phyloP scores from a whole-genome alignment of 306 rosid genomes.

The Castanea sativa region DNA sequence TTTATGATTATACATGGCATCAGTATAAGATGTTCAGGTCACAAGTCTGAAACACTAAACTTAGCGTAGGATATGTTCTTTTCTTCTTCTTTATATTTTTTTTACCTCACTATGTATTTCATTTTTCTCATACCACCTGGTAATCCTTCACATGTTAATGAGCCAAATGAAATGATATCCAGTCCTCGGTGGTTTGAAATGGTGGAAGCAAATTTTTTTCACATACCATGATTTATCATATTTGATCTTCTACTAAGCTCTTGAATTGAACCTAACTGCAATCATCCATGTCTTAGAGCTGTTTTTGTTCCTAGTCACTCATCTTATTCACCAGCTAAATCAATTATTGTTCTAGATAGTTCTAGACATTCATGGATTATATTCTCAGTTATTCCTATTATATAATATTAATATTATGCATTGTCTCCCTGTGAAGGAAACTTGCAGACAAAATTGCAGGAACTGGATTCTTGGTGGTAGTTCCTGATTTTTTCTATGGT shows the following conservation, averaged over 20 bases:
- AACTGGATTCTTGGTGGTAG: slow-evolving; percentile 52
- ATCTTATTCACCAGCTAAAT: too few relatives aligned
- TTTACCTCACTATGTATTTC: neutral
- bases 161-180: neutral
- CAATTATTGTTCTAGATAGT: too few relatives aligned
- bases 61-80: neutral
- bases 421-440: too few relatives aligned
- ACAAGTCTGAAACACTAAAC: neutral
- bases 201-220: neutral
- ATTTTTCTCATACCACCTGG: neutral
- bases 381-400: too few relatives aligned
- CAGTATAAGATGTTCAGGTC: neutral
- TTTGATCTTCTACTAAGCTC: neutral
- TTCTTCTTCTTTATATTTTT: neutral
- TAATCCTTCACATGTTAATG: neutral
- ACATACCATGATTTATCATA: neutral
- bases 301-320: too few relatives aligned
- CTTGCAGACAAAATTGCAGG: slow-evolving; percentile 51
- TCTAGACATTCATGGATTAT: too few relatives aligned
- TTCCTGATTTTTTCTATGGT: slow-evolving; percentile 57
- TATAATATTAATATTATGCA: too few relatives aligned
- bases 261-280: too few relatives aligned
- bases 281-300: too few relatives aligned
- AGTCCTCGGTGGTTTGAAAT: neutral
- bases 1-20: neutral